These are phyloP conservation scores for Fusarium subglutinans DNA, from an alignment of 2,329 filamentous ascomycete species.

Conservation along the genomic window DNA sequence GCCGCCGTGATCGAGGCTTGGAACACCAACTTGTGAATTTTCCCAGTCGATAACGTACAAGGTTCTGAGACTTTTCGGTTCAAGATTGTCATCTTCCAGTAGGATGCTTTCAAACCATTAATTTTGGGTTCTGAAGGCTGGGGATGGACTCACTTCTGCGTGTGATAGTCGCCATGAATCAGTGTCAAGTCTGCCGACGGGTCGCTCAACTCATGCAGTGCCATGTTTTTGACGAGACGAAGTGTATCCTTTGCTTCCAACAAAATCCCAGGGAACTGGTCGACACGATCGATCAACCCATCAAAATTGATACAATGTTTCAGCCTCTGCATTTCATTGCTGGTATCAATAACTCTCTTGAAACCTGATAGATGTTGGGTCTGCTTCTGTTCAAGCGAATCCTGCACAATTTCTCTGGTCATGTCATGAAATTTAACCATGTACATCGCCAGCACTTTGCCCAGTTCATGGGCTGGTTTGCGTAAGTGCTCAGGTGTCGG, in stretches of 20 bases:
- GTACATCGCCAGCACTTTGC: background rate
- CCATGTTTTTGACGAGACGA: background rate
- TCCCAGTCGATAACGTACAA: slow-evolving; percentile 7
- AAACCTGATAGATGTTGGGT: no score
- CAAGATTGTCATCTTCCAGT: background rate
- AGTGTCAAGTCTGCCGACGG: background rate
- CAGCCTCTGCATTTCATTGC: background rate
- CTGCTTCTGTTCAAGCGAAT: background rate
- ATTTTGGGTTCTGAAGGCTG: rapidly evolving
- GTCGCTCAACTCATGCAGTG: background rate
- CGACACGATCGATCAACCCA: slow-evolving; percentile 2
- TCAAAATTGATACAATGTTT: background rate
- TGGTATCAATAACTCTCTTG: background rate
- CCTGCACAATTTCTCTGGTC: background rate
- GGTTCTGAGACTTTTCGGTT: background rate
- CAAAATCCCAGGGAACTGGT: background rate
- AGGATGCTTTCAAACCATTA: background rate
- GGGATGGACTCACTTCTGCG: background rate
- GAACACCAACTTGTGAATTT: background rate
- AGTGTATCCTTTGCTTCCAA: background rate
- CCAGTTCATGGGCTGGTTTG: background rate
- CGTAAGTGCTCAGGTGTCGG: background rate
- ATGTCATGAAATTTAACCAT: background rate
- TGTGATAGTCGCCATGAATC: slow-evolving; percentile 1
- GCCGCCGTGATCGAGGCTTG: background rate